Percentiles rank a stretch among this genome's conserved stretches.
Conservation (phyloP, 352 stramenopile genomes). For the Phytophthora parvispora region DNA sequence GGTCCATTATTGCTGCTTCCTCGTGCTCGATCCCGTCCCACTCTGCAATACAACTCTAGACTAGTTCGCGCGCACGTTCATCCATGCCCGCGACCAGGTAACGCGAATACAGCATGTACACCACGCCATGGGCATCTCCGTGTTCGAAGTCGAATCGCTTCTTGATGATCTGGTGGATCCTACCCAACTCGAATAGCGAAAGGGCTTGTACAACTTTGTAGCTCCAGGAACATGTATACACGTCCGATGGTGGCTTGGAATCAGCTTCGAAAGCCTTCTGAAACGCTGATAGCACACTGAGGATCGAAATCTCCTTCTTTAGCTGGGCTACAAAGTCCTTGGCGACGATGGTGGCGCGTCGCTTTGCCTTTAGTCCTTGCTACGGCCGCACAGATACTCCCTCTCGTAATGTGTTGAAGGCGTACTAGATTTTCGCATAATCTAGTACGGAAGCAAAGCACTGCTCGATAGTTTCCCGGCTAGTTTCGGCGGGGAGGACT, state of each 20-base stretch:
- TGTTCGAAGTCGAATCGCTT: not conserved
- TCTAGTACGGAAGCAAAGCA: not conserved
- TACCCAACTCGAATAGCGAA: not conserved
- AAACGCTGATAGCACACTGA: not conserved
- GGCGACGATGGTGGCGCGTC: not conserved
- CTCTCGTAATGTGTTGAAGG: not conserved
- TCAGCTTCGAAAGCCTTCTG: constrained; percentile 15
- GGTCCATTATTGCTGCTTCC: not conserved
- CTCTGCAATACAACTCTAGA: not conserved
- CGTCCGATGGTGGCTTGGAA: constrained; percentile 1
- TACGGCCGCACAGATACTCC: not conserved
- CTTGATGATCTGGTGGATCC: not conserved
- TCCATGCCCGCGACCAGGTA: not conserved
- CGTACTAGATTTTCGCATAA: constrained; percentile 2
- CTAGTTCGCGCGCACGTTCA: not conserved
- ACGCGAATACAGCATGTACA: not conserved
- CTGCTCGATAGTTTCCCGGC: constrained; percentile 1
- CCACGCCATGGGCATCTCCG: not conserved
- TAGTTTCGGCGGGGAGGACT: not conserved
- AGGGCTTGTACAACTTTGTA: not conserved
- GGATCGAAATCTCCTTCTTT: not conserved
- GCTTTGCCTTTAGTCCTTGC: constrained; percentile 14
- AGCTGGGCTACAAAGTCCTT: constrained; percentile 7
- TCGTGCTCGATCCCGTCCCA: not conserved
- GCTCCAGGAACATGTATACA: constrained; percentile 16